A percentile compares a stretch with the other conserved stretches of the same genome.
Conservation (phyloP, 306 rosid genomes). For the Parietaria judaica region DNA sequence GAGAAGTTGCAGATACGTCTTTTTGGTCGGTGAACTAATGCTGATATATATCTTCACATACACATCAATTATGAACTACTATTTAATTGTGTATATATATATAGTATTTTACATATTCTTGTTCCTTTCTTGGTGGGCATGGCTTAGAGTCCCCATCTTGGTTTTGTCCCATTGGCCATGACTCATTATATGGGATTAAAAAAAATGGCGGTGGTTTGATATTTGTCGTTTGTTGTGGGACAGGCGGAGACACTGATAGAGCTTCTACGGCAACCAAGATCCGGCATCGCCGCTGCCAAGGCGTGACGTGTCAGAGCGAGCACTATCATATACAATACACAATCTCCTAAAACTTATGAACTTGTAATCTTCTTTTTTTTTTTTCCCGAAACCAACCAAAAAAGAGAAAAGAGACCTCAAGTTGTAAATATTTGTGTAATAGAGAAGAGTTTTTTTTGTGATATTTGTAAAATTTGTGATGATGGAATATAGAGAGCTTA, state of each 20-base stretch:
- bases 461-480: constrained; percentile 41
- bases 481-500: constrained; percentile 4
- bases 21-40: constrained; percentile 1
- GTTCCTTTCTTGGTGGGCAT: background rate
- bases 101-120: background rate
- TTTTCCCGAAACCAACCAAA: background rate
- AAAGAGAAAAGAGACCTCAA: background rate
- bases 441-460: constrained; percentile 4
- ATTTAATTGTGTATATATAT: background rate
- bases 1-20: background rate
- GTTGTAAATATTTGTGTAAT: constrained; percentile 45
- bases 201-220: constrained; percentile 1
- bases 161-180: background rate
- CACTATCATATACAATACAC: constrained; percentile 9
- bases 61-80: background rate
- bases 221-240: constrained; percentile 33
- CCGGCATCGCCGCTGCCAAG: constrained; percentile 54
- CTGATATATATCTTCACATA: background rate
- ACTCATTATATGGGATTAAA: background rate
- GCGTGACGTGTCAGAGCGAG: constrained; percentile 34
- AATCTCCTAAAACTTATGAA: background rate
- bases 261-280: constrained; percentile 90
- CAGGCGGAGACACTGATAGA: constrained; percentile 87
- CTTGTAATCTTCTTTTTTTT: background rate
- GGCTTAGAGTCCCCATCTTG: background rate